These are phyloP conservation scores for Sambucus nigra DNA, from an alignment of 129 eudicot genomes.

Conservation along the genomic window DNA sequence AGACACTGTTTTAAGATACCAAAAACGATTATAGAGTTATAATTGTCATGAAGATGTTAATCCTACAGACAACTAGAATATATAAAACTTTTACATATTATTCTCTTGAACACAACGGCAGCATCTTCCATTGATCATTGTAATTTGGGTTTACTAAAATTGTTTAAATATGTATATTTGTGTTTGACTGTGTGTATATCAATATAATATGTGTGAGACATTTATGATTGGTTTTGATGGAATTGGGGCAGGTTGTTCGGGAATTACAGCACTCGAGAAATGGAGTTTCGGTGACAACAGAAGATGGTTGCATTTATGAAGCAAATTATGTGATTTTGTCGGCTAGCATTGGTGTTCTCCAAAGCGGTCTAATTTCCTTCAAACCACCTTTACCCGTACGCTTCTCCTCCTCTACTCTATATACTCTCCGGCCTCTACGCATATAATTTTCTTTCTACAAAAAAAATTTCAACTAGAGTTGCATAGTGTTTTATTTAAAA, in stretches of 20 bases:
- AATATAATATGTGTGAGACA: neutral
- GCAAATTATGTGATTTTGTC: constrained; percentile 82
- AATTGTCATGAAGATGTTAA: no score
- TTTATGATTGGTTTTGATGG: constrained; percentile 22
- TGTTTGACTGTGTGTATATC: neutral
- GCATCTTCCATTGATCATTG: no score
- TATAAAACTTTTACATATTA: no score
- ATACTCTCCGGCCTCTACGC: no score
- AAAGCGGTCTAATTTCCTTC: constrained; percentile 74
- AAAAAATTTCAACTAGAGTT: no score
- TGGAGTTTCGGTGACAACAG: constrained; percentile 62
- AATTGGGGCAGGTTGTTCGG: constrained; percentile 65
- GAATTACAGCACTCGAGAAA: constrained; percentile 72
- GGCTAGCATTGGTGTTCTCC: constrained; percentile 90
- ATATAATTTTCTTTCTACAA: no score
- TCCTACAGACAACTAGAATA: no score
- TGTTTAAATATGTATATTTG: neutral
- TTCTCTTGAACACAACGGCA: no score
- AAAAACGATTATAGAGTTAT: no score
- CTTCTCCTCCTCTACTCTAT: neutral
- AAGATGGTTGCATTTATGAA: constrained; percentile 67
- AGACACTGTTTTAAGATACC: no score
- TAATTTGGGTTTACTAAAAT: no score
- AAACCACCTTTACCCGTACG: constrained; percentile 69
- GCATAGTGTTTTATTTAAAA: no score